Evolutionary conservation across 805 yeast species (phyloP).

Genomic region (Metschnikowia bowlesiae): DNA sequence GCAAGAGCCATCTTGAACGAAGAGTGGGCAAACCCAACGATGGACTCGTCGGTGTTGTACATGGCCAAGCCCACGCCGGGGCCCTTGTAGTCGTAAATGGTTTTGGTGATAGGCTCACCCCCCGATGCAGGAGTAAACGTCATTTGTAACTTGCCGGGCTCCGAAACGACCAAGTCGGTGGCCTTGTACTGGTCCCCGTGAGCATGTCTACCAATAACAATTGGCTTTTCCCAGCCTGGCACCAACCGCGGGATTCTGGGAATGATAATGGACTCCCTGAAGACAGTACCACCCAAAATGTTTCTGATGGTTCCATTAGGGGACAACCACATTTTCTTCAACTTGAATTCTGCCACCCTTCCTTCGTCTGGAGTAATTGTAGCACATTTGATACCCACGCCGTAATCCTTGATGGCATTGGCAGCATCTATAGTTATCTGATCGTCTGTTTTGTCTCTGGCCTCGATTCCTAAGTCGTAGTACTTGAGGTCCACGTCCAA

Average conservation of each 20-base stretch:
- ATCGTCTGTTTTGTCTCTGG: conserved; percentile 85
- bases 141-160: conserved; percentile 74
- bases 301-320: conserved; percentile 98
- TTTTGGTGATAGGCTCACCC: conserved; percentile 46
- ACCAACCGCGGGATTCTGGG: conserved; percentile 83
- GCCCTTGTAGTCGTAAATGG: conserved; percentile 64
- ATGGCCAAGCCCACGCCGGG: conserved; percentile 85
- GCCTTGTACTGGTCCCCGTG: conserved; percentile 97
- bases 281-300: conserved; percentile 92
- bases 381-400: conserved; percentile 96
- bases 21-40: conserved; percentile 85
- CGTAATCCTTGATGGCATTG: conserved; percentile 78
- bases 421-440: conserved; percentile 88
- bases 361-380: conserved; percentile 98
- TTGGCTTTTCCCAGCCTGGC: conserved; percentile 92
- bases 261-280: conserved; percentile 93
- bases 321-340: conserved; percentile 96
- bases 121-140: conserved; percentile 73
- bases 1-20: conserved; percentile 84
- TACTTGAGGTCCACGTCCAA: conserved; percentile 84
- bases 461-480: conserved; percentile 83
- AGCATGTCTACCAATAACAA: conserved; percentile 96
- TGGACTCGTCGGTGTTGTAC: conserved; percentile 95
- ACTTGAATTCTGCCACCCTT: conserved; percentile 82
- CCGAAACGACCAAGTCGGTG: conserved; percentile 75